Evolutionary conservation across 768 basidiomycete species (phyloP).

Genomic region (Boletus rex-veris): DNA sequence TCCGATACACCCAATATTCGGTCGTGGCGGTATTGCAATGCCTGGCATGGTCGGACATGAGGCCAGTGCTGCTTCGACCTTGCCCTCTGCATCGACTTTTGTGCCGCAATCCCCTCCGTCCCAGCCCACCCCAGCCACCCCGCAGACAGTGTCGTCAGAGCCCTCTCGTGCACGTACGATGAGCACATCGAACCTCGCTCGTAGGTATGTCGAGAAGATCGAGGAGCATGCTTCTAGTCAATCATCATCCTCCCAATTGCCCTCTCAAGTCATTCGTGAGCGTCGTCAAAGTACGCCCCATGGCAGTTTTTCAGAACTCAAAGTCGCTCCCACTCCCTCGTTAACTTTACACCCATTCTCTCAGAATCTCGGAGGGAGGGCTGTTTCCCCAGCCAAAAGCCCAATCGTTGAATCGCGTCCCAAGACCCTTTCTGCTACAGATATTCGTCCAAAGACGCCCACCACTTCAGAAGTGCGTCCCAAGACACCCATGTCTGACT

Average conservation of each 20-base stretch:
- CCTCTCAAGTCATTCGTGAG: slow-evolving; percentile 37
- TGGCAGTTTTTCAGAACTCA: slow-evolving; percentile 16
- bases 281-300: slow-evolving; percentile 50
- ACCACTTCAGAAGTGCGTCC: slow-evolving; percentile 15
- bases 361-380: slow-evolving; percentile 19
- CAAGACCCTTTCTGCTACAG: slow-evolving; percentile 17
- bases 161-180: slow-evolving; percentile 26
- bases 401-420: slow-evolving; percentile 17
- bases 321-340: slow-evolving; percentile 10
- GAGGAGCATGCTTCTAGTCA: slow-evolving; percentile 37
- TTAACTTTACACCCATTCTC: slow-evolving; percentile 14
- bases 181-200: slow-evolving; percentile 36
- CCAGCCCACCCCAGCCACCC: not conserved
- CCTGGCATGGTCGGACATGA: slow-evolving; percentile 54
- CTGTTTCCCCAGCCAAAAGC: slow-evolving; percentile 11
- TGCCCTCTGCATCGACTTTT: slow-evolving; percentile 3
- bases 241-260: slow-evolving; percentile 26
- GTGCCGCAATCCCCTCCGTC: slow-evolving; percentile 2
- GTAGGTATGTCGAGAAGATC: slow-evolving; percentile 36
- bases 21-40: slow-evolving; percentile 71
- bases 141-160: slow-evolving; percentile 15
- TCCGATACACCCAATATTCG: slow-evolving; percentile 72
- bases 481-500: slow-evolving; percentile 20
- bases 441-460: slow-evolving; percentile 21
- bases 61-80: not conserved